Base-by-base conservation (phyloP, 176 grass and related monocot genomes). In the Bromus sterilis region DNA sequence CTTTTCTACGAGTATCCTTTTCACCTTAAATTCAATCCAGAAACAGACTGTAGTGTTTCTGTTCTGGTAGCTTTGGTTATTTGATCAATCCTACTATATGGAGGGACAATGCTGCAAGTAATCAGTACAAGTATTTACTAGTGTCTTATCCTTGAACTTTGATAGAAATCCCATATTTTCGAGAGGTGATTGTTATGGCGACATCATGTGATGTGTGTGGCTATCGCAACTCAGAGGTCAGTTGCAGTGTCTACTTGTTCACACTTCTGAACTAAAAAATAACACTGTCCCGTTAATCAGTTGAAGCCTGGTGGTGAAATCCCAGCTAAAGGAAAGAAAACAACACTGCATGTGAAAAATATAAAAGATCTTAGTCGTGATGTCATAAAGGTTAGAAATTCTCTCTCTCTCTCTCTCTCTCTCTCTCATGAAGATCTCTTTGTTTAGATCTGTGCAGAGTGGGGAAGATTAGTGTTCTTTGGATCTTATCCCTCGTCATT, bases 131-230 rank as follows among this genome's bases (percentile, higher is more conserved):
- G n/a, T n/a, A n/a, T 73, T 46, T 90, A 10, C 20, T 57, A 70
- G 62, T 56, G 10, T 67, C 56, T 61, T 34, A 76, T 61, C 87
- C 66, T 89, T 82, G 56, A 82, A 57, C 16, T 86, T 66, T 70
- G 32, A 44, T 75, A 97, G 94, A 97, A 88, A 97, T 97, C 77
- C 94, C 94, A 79, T 97, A 97, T 80, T 97, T 97, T 64, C 79
- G 83, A 39, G 94, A 97, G 39, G 94, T 97, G 58, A 94, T 97
- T 87, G 80, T 97, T 60, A 97, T 97, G 91, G 91, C 94, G 30
- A 86, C 87, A 80, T 80, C 85, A 42, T 97, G 91, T 67, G 94
- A 97, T 86, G 23, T 80, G 26, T 97, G 91, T 75, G 94, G 94
- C 58, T 97, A 97, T 51, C 89, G 94, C 78, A 97, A 87, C 64